These are phyloP conservation scores for Penicillium griseofulvum DNA, from an alignment of 2,329 filamentous ascomycete genomes.

Conservation along the genomic window DNA sequence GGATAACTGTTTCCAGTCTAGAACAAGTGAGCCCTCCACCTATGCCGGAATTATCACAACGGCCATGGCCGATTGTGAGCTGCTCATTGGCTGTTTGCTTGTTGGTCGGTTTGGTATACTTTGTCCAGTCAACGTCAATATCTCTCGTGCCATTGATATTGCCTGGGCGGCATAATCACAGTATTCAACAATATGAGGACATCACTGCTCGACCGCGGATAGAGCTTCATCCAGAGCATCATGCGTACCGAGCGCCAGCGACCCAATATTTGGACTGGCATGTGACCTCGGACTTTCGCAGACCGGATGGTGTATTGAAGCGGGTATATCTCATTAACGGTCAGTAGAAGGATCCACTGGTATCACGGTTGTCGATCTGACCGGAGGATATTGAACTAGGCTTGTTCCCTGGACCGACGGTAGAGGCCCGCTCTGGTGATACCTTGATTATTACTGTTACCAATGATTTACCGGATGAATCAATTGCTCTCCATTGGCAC, in stretches of 20 bases:
- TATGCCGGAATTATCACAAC: background rate
- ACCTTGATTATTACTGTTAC: slow-evolving; percentile 43
- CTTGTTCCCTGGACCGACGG: slow-evolving; percentile 50
- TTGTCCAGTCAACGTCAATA: slow-evolving; percentile 7
- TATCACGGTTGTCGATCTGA: background rate
- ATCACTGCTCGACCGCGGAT: slow-evolving; percentile 20
- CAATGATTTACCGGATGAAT: slow-evolving; percentile 43
- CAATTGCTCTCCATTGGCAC: slow-evolving; percentile 49
- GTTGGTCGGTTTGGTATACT: slow-evolving; percentile 15
- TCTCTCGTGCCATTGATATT: slow-evolving; percentile 1
- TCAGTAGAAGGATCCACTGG: slow-evolving; percentile 15
- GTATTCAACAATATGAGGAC: background rate
- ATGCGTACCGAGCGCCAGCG: slow-evolving; percentile 37
- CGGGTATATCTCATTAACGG: slow-evolving; percentile 52
- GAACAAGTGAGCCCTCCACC: background rate
- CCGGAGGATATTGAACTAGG: slow-evolving; percentile 20
- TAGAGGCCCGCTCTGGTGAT: slow-evolving; percentile 51
- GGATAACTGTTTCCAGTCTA: slow-evolving; percentile 6
- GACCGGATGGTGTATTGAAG: slow-evolving; percentile 53
- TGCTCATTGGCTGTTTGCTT: slow-evolving; percentile 18
- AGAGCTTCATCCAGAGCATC: slow-evolving; percentile 44
- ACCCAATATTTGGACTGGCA: slow-evolving; percentile 43
- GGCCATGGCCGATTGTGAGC: slow-evolving; percentile 8
- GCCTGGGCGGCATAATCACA: background rate
- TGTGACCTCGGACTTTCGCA: slow-evolving; percentile 39